phyloP scores from a whole-genome alignment of 78 protist genomes.

The Dictyostelium brefeldianum region DNA sequence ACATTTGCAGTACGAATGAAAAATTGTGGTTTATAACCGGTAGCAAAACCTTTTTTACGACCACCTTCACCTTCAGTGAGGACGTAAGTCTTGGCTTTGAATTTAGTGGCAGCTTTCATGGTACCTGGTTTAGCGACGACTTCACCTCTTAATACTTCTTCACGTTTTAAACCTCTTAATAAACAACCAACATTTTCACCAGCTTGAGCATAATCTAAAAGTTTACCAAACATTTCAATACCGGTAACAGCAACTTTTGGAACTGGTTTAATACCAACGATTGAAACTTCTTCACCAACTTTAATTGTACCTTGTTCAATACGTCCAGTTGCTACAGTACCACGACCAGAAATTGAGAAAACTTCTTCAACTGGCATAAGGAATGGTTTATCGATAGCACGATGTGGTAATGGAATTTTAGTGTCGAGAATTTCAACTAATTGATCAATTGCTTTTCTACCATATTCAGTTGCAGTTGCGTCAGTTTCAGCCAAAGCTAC shows the following conservation, averaged over 20 bases:
- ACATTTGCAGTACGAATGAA: constrained; percentile 96
- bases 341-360: constrained; percentile 96
- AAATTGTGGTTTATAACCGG: constrained; percentile 93
- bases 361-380: constrained; percentile 96
- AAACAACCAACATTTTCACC: constrained; percentile 98
- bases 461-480: constrained; percentile 66
- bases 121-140: constrained; percentile 88
- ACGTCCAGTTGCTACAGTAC: constrained; percentile 97
- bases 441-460: constrained; percentile 82
- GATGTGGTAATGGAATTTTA: constrained; percentile 85
- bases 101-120: constrained; percentile 85
- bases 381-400: constrained; percentile 95
- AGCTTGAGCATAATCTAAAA: constrained; percentile 92
- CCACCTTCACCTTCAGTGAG: constrained; percentile 97
- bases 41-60: constrained; percentile 95
- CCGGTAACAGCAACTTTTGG: constrained; percentile 91
- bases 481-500: constrained; percentile 70
- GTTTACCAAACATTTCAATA: constrained; percentile 97
- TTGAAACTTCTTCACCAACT: constrained; percentile 93
- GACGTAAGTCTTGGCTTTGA: constrained; percentile 95
- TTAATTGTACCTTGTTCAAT: constrained; percentile 94
- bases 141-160: constrained; percentile 88
- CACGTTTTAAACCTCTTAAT: constrained; percentile 94
- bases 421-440: constrained; percentile 92
- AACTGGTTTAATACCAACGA: constrained; percentile 86